Conservation (phyloP, 1,139 yeast genomes). For the Saccharomyces hybrid region DNA sequence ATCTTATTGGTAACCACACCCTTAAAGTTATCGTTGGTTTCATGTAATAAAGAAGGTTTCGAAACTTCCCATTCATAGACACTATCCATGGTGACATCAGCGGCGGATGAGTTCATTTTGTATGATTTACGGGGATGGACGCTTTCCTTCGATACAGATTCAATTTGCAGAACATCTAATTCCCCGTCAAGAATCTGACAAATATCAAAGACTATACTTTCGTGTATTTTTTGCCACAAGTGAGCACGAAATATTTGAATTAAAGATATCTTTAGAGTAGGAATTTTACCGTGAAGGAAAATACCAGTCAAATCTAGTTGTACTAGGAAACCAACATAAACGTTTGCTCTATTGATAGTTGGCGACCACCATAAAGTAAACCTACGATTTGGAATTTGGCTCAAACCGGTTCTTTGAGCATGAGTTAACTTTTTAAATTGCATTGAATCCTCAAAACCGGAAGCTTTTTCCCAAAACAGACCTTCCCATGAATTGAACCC, state of each 20-base stretch:
- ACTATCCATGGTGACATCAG: conserved; percentile 76
- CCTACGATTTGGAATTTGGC: conserved; percentile 95
- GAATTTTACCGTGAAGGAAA: conserved; percentile 94
- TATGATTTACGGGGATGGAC: conserved; percentile 96
- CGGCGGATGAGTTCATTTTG: conserved; percentile 92
- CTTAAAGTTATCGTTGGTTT: conserved; percentile 46
- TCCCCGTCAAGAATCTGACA: conserved; percentile 90
- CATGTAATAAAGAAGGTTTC: conserved; percentile 70
- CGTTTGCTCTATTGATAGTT: conserved; percentile 94
- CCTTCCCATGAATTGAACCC: conserved; percentile 99
- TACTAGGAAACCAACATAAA: conserved; percentile 93
- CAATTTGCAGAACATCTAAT: conserved; percentile 74
- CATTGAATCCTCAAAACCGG: conserved; percentile 94
- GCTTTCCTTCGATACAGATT: conserved; percentile 79
- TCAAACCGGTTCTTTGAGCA: conserved; percentile 94
- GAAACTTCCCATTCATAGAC: conserved; percentile 80
- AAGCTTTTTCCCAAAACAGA: conserved; percentile 92
- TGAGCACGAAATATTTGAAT: conserved; percentile 97
- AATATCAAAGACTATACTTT: conserved; percentile 84
- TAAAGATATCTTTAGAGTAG: conserved; percentile 88
- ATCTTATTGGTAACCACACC: conserved; percentile 52
- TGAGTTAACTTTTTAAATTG: conserved; percentile 90
- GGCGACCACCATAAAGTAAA: conserved; percentile 99
- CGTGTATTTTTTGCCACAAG: conserved; percentile 98
- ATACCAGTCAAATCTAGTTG: conserved; percentile 96